Evolutionary conservation across 2,329 filamentous ascomycete genomes (phyloP), one percentile per base, ranked within the genome.

Genomic region (Trichoderma breve): DNA sequence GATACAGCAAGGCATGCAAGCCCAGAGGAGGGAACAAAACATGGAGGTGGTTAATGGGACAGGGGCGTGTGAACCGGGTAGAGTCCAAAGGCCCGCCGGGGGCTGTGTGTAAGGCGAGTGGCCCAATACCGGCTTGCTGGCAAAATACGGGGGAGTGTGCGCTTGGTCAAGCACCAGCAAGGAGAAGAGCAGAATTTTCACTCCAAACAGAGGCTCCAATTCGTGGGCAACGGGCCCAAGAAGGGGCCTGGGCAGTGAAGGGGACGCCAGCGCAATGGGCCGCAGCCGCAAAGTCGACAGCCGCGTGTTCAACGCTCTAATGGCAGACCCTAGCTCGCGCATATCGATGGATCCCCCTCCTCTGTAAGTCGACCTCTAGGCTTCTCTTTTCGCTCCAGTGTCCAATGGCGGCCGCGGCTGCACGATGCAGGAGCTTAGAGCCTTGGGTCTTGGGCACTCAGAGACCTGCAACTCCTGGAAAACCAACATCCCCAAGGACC

Each of bases 361-460:
- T 70, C 67, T 58, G 34, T 26, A 47, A 18, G 57, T 47, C 53
- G 55, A 6, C 53, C 53, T 58, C 34, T 68, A 43, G 55, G 65
- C 66, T 51, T 62, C 67, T 61, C 8, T 70, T 6, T 60, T 26
- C 11, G 39, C 53, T 55, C 65, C 64, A 32, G 32, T 7, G 51
- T 67, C 66, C 66, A 69, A 69, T 69, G 32, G 55, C 65, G 12
- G 36, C n/a, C 55, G 55, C 55, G 15, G 67, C 67, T 70, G 67
- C 67, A 70, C 39, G 60, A 70, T 70, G 67, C 67, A 70, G 67
- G 67, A 70, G 67, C 67, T 70, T 70, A 70, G 67, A 69, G 34
- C 65, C 47, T 43, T 67, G 62, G 51, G 47, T 53, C 11, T 53
- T 68, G 67, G 67, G 67, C 57, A 1, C 28, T 47, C 57, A 70